These are phyloP conservation scores for Beverwykella pulmonaria DNA, from an alignment of 495 filamentous ascomycete genomes.

Conservation along the genomic window DNA sequence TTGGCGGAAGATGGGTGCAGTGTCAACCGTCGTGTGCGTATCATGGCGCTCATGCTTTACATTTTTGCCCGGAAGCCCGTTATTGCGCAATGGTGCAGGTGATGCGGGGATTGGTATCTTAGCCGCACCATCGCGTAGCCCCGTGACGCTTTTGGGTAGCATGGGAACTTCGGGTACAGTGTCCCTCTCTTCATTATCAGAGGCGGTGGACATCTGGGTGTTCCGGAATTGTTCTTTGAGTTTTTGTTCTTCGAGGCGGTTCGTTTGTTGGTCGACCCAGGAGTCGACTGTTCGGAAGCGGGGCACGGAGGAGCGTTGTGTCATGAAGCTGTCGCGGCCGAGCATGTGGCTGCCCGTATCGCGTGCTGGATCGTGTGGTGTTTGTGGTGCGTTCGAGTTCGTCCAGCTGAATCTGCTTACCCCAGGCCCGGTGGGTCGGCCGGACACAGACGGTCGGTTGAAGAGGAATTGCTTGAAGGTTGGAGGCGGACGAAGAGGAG, in stretches of 20 bases:
- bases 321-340: slow-evolving; percentile 37
- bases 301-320: slow-evolving; percentile 42
- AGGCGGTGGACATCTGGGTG: slow-evolving; percentile 11
- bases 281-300: slow-evolving; percentile 60
- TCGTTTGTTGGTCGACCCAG: slow-evolving; percentile 64
- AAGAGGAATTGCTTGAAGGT: slow-evolving; percentile 37
- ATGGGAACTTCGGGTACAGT: slow-evolving; percentile 27
- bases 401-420: slow-evolving; percentile 41
- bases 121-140: background rate
- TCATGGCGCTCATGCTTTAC: slow-evolving; percentile 36
- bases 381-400: slow-evolving; percentile 36
- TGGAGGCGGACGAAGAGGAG: slow-evolving; percentile 28
- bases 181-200: slow-evolving; percentile 1
- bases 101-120: background rate
- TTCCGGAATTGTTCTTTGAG: slow-evolving; percentile 27
- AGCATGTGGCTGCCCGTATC: slow-evolving; percentile 20
- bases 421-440: slow-evolving; percentile 7
- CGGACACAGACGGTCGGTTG: slow-evolving; percentile 23
- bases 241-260: slow-evolving; percentile 37
- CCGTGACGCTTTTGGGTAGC: slow-evolving; percentile 22
- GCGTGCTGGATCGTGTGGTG: slow-evolving; percentile 27
- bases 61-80: slow-evolving; percentile 30
- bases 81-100: background rate
- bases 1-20: slow-evolving; percentile 41
- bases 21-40: slow-evolving; percentile 29